Conservation (phyloP, 2,329 filamentous ascomycete species). For the Pseudogymnoascus sp. region DNA sequence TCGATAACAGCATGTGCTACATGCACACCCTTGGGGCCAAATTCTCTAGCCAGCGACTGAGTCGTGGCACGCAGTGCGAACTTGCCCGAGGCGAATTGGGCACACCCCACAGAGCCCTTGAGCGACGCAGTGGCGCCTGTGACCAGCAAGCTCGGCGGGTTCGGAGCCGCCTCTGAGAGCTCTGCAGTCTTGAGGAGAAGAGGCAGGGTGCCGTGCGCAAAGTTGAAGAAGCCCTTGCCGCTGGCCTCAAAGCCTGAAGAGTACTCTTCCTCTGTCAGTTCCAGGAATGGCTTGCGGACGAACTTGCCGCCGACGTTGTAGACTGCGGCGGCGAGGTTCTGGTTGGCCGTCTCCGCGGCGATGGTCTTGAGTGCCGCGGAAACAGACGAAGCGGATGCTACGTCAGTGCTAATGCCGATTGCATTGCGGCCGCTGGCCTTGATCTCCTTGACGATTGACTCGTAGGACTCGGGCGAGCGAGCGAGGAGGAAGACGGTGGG, state of each 20-base stretch:
- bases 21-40: conserved; percentile 76
- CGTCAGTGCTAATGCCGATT: conserved; percentile 61
- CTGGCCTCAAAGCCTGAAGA: conserved; percentile 38
- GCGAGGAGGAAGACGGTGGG: conserved; percentile 64
- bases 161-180: conserved; percentile 33
- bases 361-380: conserved; percentile 55
- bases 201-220: conserved; percentile 64
- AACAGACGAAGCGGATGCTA: conserved; percentile 44
- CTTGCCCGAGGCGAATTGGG: conserved; percentile 69
- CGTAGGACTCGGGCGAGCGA: conserved; percentile 56
- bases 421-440: conserved; percentile 58
- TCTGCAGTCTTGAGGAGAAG: conserved; percentile 55
- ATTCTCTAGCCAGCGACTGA: conserved; percentile 73
- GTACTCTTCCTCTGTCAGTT: conserved; percentile 43
- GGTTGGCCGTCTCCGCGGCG: conserved; percentile 46
- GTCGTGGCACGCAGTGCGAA: conserved; percentile 68
- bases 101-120: conserved; percentile 61
- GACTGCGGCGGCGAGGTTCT: conserved; percentile 54
- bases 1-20: conserved; percentile 78
- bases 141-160: conserved; percentile 75
- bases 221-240: conserved; percentile 62
- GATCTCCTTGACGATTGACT: conserved; percentile 61
- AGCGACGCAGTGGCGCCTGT: conserved; percentile 79
- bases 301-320: conserved; percentile 56
- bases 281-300: conserved; percentile 49